Evolutionary conservation across 2,329 filamentous ascomycete genomes (phyloP).

Genomic region (Penicillium brevicompactum): DNA sequence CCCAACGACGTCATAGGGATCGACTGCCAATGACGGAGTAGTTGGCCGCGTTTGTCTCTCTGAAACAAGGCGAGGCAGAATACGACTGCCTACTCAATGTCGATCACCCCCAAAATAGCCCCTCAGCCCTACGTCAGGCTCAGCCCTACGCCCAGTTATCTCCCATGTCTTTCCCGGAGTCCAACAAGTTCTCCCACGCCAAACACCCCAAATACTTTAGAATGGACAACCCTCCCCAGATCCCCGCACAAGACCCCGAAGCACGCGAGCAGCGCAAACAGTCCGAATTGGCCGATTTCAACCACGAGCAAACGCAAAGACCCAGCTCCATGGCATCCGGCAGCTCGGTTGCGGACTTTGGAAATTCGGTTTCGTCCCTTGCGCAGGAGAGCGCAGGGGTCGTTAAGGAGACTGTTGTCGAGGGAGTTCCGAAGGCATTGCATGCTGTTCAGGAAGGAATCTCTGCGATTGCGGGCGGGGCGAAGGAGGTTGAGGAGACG

Average conservation of each 20-base stretch:
- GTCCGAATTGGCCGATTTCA: background rate
- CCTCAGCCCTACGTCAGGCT: constrained; percentile 23
- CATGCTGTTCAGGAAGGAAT: constrained; percentile 12
- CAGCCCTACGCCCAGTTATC: constrained; percentile 16
- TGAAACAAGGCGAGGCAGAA: constrained; percentile 12
- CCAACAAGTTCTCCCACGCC: background rate
- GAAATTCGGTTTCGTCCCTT: constrained; percentile 5
- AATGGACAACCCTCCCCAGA: constrained; percentile 6
- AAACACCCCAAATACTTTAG: background rate
- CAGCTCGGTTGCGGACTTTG: constrained; percentile 10
- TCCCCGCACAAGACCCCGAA: background rate
- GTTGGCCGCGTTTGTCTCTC: background rate
- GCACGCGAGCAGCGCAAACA: constrained; percentile 1
- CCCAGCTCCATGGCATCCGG: constrained; percentile 1
- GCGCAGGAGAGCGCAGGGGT: constrained; percentile 7
- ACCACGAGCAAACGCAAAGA: no score
- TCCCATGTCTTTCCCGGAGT: background rate
- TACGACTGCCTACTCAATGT: constrained; percentile 9
- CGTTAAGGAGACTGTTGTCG: constrained; percentile 18
- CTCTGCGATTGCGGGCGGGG: constrained; percentile 1
- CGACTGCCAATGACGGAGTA: background rate
- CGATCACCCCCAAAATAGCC: background rate
- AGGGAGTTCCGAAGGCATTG: constrained; percentile 13
- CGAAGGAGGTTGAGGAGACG: background rate
- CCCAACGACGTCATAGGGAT: constrained; percentile 14